Conservation (phyloP, 192 early-diverging fungal genomes). For the Coemansia sp. region DNA sequence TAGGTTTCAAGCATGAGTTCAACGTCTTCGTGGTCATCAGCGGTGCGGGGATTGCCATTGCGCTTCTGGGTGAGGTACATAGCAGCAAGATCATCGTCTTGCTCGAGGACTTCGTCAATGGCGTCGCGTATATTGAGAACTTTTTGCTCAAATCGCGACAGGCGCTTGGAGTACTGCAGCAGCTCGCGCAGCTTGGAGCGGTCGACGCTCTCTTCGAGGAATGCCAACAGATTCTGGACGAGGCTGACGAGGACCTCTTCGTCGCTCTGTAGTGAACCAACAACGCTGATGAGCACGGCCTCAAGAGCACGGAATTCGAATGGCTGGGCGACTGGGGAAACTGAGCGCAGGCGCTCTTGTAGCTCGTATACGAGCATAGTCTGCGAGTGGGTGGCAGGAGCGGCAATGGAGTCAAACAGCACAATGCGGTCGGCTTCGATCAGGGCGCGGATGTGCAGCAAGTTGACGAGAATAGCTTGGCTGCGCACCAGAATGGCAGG, state of each 20-base stretch:
- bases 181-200: constrained; percentile 75
- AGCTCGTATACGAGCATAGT: constrained; percentile 77
- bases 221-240: constrained; percentile 65
- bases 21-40: constrained; percentile 81
- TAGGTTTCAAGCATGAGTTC: constrained; percentile 92
- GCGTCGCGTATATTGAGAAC: constrained; percentile 73
- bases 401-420: constrained; percentile 72
- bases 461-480: constrained; percentile 80
- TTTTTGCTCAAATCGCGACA: constrained; percentile 80
- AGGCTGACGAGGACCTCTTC: constrained; percentile 67
- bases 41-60: constrained; percentile 54
- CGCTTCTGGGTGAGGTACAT: constrained; percentile 90
- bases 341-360: constrained; percentile 66
- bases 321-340: constrained; percentile 26
- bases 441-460: constrained; percentile 78
- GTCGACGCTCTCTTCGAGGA: constrained; percentile 75
- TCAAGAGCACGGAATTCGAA: constrained; percentile 73
- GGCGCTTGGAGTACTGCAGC: constrained; percentile 72
- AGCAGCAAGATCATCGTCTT: constrained; percentile 86
- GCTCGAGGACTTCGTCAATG: constrained; percentile 79
- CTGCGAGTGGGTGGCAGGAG: constrained; percentile 71
- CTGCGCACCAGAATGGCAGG: constrained; percentile 81
- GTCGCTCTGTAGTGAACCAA: constrained; percentile 68
- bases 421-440: constrained; percentile 79
- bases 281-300: constrained; percentile 75